phyloP scores from a whole-genome alignment of 805 yeast species.

The Nakazawaea wickerhamii region DNA sequence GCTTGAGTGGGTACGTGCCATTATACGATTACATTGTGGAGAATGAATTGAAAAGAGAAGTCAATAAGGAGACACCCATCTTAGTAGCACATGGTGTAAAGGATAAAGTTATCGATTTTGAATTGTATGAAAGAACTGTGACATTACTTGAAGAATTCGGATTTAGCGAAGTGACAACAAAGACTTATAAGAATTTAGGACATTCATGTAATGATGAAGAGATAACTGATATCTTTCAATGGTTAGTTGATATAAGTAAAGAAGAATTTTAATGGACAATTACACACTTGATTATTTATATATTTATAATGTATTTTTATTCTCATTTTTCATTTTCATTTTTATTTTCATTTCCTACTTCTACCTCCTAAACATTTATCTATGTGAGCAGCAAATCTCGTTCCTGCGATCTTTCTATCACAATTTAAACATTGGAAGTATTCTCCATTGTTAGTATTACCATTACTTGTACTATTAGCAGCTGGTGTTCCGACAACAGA shows the following conservation, averaged over 20 bases:
- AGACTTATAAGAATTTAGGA: constrained; percentile 6
- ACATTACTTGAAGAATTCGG: constrained; percentile 9
- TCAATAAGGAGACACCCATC: constrained; percentile 8
- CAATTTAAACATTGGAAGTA: constrained; percentile 82
- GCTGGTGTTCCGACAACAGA: constrained; percentile 9
- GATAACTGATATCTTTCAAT: constrained; percentile 10
- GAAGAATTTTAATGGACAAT: too few species aligned
- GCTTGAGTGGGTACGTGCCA: constrained; percentile 13
- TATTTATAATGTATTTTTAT: too few species aligned
- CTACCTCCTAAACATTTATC: constrained; percentile 85
- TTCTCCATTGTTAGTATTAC: constrained; percentile 14
- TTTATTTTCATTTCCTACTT: constrained; percentile 31
- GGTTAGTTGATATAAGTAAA: constrained; percentile 12
- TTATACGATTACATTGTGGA: constrained; percentile 9
- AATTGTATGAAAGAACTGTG: constrained; percentile 9
- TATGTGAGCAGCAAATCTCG: constrained; percentile 88
- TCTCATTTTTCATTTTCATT: too few species aligned
- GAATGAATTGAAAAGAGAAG: constrained; percentile 1
- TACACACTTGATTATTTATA: too few species aligned
- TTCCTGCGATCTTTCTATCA: constrained; percentile 81
- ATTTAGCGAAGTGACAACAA: constrained; percentile 1
- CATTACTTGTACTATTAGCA: constrained; percentile 13
- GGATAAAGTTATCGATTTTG: constrained; percentile 12
- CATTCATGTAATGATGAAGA: constrained; percentile 13
- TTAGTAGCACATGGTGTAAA: constrained; percentile 12